Conservation (phyloP, 768 basidiomycete genomes). For the Amanita rimosa region DNA sequence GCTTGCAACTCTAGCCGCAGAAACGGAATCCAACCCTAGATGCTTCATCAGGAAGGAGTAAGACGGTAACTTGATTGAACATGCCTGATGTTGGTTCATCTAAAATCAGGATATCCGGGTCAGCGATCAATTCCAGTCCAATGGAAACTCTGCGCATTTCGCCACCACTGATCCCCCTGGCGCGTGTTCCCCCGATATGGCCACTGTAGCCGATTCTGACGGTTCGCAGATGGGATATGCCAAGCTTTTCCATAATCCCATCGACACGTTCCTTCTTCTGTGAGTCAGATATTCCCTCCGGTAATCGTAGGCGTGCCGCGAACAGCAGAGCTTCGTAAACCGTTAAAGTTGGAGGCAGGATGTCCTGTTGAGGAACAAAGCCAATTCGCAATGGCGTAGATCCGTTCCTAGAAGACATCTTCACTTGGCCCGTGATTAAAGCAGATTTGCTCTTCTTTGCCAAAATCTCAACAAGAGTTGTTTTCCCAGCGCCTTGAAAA, state of each 20-base stretch:
- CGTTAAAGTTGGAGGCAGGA: constrained; percentile 70
- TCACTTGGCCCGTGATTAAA: constrained; percentile 48
- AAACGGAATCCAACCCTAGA: constrained; percentile 76
- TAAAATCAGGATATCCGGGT: constrained; percentile 74
- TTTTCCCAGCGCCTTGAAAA: constrained; percentile 68
- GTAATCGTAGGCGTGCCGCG: constrained; percentile 75
- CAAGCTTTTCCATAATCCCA: constrained; percentile 65
- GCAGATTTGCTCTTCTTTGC: constrained; percentile 79
- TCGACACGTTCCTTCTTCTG: constrained; percentile 61
- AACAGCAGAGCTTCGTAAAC: constrained; percentile 77
- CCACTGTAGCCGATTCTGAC: constrained; percentile 52
- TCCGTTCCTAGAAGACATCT: constrained; percentile 30
- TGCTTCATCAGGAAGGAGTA: constrained; percentile 1
- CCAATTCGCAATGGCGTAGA: constrained; percentile 46
- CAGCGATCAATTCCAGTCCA: constrained; percentile 78
- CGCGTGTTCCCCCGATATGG: constrained; percentile 50
- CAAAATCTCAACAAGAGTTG: constrained; percentile 84
- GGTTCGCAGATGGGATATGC: constrained; percentile 58
- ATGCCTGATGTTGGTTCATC: constrained; percentile 74
- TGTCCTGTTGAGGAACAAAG: constrained; percentile 82
- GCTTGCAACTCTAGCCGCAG: constrained; percentile 68
- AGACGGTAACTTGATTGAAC: constrained; percentile 8
- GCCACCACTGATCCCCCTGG: constrained; percentile 82
- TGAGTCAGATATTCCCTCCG: constrained; percentile 52
- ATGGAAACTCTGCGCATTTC: constrained; percentile 88